Conservation (phyloP, 176 grass and related monocot species). For the Aegilops longissima region DNA sequence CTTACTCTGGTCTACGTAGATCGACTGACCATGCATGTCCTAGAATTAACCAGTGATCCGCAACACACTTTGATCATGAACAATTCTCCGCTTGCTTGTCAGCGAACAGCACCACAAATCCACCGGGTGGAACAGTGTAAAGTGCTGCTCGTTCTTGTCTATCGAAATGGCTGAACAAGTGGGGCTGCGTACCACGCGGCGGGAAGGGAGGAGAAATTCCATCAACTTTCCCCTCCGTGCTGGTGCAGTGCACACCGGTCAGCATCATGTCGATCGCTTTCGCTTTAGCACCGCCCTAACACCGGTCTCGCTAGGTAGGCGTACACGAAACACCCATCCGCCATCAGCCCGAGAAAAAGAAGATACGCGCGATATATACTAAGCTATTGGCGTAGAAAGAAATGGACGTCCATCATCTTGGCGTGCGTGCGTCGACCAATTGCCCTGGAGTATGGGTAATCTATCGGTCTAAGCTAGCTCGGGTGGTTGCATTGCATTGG, state of each 20-base stretch:
- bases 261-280: not conserved
- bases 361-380: not conserved
- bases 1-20: not conserved
- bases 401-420: constrained; percentile 11
- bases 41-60: not conserved
- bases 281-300: constrained; percentile 17
- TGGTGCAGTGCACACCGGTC: not conserved
- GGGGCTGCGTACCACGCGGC: not conserved
- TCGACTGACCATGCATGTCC: not conserved
- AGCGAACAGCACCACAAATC: not conserved
- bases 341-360: not conserved
- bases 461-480: not conserved
- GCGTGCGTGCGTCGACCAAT: not conserved
- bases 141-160: not conserved
- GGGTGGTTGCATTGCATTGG: not conserved
- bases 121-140: not conserved
- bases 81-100: not conserved
- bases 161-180: not conserved
- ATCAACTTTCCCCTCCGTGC: not conserved
- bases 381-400: not conserved
- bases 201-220: not conserved
- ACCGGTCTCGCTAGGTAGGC: not conserved
- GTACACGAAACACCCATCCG: not conserved
- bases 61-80: not conserved
- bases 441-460: not conserved